Evolutionary conservation across 2,329 filamentous ascomycete genomes (phyloP), one percentile per base, ranked within the genome.

Genomic region (Paecilomyces dactylethromorphus): DNA sequence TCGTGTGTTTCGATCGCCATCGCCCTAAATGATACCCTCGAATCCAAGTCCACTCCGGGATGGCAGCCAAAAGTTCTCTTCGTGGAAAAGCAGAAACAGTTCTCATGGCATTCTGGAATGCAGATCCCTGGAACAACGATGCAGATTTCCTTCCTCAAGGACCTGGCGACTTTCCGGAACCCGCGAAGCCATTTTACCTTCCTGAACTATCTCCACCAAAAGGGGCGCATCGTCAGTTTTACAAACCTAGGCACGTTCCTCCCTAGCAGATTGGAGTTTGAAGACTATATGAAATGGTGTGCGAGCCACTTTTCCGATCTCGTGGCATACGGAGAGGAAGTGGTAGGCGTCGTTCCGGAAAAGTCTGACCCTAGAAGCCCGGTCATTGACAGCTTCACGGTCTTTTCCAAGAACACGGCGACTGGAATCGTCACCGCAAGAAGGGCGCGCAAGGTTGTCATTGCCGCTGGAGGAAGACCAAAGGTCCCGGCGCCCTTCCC

Each of bases 71-170:
- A 89, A 71, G 87, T 96, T 3, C 83, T 90, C 52, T 97, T 97
- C 75, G 77, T 97, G 24, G 93, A 97, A 79, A 89, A 90, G 74
- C 93, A 97, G 76, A 70, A 80, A 32, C 78, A 82, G 54, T 97
- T 97, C 70, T 86, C 89, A 59, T 97, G 93, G 93, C 93, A 97
- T 74, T 87, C 91, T 0, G 93, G 93, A 60, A 97, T 97, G 93
- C 85, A 97, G 60, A 84, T 97, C 2, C 91, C 92, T 0, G 92
- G 92, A 4, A 90, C 92, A 56, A 92, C 89, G 77, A 97, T 97
- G 93, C 93, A 97, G 73, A 97, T 97, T 66, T 95, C 91, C 10
- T 97, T 96, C 79, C 84, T 97, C 78, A 97, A 97, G 78, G 93
- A 97, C 71, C 84, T 97, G 74, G 93, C 93, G 3, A 94, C 91